Evolutionary conservation across 2,329 filamentous ascomycete species (phyloP), one percentile per base, ranked within the genome.

Genomic region (Aspergillus sp.): DNA sequence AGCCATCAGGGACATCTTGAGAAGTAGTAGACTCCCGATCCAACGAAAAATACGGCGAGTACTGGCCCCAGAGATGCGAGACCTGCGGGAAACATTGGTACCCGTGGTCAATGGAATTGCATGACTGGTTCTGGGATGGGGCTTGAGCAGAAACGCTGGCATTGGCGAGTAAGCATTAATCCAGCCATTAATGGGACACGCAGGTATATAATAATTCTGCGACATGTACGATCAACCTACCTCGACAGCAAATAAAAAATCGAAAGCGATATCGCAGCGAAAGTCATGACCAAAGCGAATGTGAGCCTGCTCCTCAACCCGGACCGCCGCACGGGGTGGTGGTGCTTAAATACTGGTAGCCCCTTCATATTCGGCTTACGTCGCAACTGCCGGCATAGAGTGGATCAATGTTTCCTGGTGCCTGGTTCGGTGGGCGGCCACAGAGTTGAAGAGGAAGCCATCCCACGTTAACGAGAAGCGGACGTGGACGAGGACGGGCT

Each of bases 1-100:
- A 97, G n/a, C 79, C 80, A 0, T 78, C 64, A 0, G 91, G 92
- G 1, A 89, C 77, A 7, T 79, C 78, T 6, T 80, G 66, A 15
- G 85, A 78, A 51, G 91, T 84, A 3, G 84, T 79, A 1, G 89
- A 91, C 6, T 86, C 82, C 4, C 63, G 54, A 1, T 60, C 61
- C 0, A 93, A 87, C 1, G 87, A 83, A 75, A 90, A 96, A 76
- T 86, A 96, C 2, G 92, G 90, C 17, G 91, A 89, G 73, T 96
- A 96, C 72, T 93, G 91, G 56, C 92, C 93, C 91, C 91, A 96
- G 55, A 80, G 82, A 64, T 86, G 88, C 1, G 86, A 85, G 45
- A 88, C 81, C 33, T 82, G 71, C 4, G 82, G 74, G 48, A 81
- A 79, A 73, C 89, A 92, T 61, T 83, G 82, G 71, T 86, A 89